phyloP scores from a whole-genome alignment of 495 filamentous ascomycete species.

The Mycothermus thermophilus region DNA sequence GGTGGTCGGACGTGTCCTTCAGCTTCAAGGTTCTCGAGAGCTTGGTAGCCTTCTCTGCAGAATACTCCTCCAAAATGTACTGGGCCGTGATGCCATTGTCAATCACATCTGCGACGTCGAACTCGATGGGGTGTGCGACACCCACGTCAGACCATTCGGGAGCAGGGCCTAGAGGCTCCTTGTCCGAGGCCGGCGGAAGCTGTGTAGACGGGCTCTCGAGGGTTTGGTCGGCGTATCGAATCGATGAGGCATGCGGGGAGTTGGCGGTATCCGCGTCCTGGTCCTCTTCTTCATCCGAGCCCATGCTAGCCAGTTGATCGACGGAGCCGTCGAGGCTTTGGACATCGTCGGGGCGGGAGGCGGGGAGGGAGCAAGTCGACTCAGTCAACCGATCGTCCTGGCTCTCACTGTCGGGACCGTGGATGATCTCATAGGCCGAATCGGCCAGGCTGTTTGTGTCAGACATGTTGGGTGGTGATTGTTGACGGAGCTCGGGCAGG shows the following conservation, averaged over 20 bases:
- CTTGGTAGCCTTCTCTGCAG: slow-evolving; percentile 34
- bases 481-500: slow-evolving; percentile 35
- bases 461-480: slow-evolving; percentile 25
- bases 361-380: slow-evolving; percentile 37
- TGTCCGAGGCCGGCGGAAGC: slow-evolving; percentile 24
- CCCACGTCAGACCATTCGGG: too few relatives aligned
- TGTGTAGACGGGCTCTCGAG: slow-evolving; percentile 32
- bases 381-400: slow-evolving; percentile 36
- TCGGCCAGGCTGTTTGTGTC: slow-evolving; percentile 37
- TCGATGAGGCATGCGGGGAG: slow-evolving; percentile 29
- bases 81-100: too few relatives aligned
- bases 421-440: slow-evolving; percentile 44
- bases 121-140: too few relatives aligned
- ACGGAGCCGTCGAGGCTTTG: slow-evolving; percentile 42
- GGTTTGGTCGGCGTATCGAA: slow-evolving; percentile 22
- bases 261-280: too few relatives aligned
- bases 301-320: slow-evolving; percentile 23
- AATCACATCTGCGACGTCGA: too few relatives aligned
- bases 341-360: slow-evolving; percentile 35
- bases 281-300: slow-evolving; percentile 26
- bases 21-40: slow-evolving; percentile 30
- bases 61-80: slow-evolving; percentile 40
- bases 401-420: slow-evolving; percentile 29
- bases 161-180: too few relatives aligned
- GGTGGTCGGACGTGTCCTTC: slow-evolving; percentile 19